Conservation (phyloP, 306 rosid species). For the Cyamopsis tetragonoloba region DNA sequence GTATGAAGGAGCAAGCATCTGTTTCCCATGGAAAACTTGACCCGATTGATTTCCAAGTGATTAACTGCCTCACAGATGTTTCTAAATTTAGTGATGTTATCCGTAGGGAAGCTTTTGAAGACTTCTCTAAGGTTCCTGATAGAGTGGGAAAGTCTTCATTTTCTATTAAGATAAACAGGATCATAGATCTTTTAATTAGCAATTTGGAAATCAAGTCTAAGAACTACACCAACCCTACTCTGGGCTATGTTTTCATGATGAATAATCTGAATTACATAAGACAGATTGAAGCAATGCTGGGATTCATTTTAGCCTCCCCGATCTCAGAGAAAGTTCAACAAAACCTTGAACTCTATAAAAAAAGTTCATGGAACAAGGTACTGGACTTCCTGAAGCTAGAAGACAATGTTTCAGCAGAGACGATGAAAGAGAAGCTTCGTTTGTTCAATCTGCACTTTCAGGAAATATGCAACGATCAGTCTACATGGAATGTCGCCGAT, state of each 20-base stretch:
- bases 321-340: slow-evolving; percentile 39
- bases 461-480: slow-evolving; percentile 2
- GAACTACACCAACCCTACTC: slow-evolving; percentile 45
- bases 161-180: slow-evolving; percentile 45
- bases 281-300: slow-evolving; percentile 4
- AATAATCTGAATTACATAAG: slow-evolving; percentile 55
- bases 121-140: no score
- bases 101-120: no score
- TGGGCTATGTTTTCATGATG: slow-evolving; percentile 61
- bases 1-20: background rate
- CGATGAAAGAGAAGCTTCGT: background rate
- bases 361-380: slow-evolving; percentile 58
- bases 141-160: slow-evolving; percentile 3
- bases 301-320: slow-evolving; percentile 40
- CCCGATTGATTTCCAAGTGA: background rate
- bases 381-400: slow-evolving; percentile 46
- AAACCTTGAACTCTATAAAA: background rate
- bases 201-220: slow-evolving; percentile 57
- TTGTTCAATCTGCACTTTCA: background rate
- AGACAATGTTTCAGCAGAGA: background rate
- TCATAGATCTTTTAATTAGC: slow-evolving; percentile 53
- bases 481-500: background rate
- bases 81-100: no score
- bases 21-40: background rate
- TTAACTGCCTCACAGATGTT: background rate